A percentile compares a stretch with the other conserved stretches of the same genome.
Conservation (phyloP, 1,139 yeast species). For the Pichia cactophila region DNA sequence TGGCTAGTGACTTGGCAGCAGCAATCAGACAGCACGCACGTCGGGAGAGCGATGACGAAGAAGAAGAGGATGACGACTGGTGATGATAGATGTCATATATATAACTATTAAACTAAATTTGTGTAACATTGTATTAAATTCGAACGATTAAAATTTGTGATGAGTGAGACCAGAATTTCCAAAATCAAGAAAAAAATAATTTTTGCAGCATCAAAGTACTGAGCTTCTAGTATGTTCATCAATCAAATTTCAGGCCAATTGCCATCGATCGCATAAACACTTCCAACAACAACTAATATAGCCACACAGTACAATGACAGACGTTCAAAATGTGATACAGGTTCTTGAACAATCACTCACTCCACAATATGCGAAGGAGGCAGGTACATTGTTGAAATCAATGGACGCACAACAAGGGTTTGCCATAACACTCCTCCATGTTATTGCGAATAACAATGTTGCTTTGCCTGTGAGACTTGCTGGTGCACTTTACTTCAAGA, state of each 20-base stretch:
- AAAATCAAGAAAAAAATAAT: neutral
- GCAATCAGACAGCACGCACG: constrained; percentile 83
- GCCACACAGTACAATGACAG: constrained; percentile 20
- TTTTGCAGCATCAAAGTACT: too few relatives aligned
- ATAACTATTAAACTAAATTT: too few relatives aligned
- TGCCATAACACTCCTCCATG: constrained; percentile 63
- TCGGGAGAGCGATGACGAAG: constrained; percentile 65
- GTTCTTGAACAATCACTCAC: constrained; percentile 43
- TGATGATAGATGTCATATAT: constrained; percentile 5
- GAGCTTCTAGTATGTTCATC: too few relatives aligned
- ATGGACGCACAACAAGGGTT: constrained; percentile 68
- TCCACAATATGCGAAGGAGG: constrained; percentile 49
- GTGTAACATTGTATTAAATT: neutral
- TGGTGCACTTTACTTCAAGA: constrained; percentile 86
- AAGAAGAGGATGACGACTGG: constrained; percentile 72
- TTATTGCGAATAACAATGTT: constrained; percentile 59
- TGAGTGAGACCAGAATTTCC: neutral
- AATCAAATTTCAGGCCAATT: neutral
- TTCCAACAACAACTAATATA: neutral
- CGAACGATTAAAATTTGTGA: neutral
- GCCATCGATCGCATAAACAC: neutral
- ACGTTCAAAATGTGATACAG: constrained; percentile 32
- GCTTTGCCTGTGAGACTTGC: constrained; percentile 65
- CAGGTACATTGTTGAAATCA: constrained; percentile 51
- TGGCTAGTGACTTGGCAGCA: constrained; percentile 85